phyloP scores from a whole-genome alignment of 805 yeast genomes.

The Maudiozyma pseudohumilis region DNA sequence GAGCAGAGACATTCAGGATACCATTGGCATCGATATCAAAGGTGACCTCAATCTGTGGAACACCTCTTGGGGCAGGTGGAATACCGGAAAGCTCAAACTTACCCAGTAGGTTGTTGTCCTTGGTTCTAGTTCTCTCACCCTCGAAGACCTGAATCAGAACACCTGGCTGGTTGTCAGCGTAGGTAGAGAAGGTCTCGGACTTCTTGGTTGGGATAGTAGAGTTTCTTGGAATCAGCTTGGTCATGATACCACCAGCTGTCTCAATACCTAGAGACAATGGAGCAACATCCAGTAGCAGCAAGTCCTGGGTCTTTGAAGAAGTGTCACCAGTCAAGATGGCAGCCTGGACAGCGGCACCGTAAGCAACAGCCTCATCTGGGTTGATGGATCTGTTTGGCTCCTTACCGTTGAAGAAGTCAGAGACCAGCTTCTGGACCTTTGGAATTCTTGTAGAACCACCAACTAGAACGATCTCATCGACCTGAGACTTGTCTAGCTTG shows the following conservation, averaged over 20 bases:
- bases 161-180: conserved; percentile 98
- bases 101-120: conserved; percentile 93
- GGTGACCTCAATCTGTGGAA: conserved; percentile 95
- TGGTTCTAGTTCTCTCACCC: conserved; percentile 96
- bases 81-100: conserved; percentile 94
- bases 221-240: conserved; percentile 93
- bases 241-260: conserved; percentile 99
- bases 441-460: conserved; percentile 99
- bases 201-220: conserved; percentile 96
- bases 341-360: conserved; percentile 98
- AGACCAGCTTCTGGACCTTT: conserved; percentile 87
- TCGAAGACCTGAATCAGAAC: conserved; percentile 93
- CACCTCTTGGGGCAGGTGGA: conserved; percentile 99
- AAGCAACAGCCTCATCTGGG: conserved; percentile 99
- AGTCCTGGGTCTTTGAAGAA: conserved; percentile 91
- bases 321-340: conserved; percentile 94
- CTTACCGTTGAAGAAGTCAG: conserved; percentile 95
- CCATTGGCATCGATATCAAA: conserved; percentile 97
- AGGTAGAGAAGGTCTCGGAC: conserved; percentile 93
- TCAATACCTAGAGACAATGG: conserved; percentile 96
- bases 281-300: conserved; percentile 90
- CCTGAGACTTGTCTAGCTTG: conserved; percentile 79
- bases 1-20: conserved; percentile 89
- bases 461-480: conserved; percentile 86
- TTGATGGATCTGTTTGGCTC: conserved; percentile 94